Evolutionary conservation across 176 grass and related monocot genomes (phyloP), one percentile per base, ranked within the genome.

Genomic region (Saccharum officinarum): DNA sequence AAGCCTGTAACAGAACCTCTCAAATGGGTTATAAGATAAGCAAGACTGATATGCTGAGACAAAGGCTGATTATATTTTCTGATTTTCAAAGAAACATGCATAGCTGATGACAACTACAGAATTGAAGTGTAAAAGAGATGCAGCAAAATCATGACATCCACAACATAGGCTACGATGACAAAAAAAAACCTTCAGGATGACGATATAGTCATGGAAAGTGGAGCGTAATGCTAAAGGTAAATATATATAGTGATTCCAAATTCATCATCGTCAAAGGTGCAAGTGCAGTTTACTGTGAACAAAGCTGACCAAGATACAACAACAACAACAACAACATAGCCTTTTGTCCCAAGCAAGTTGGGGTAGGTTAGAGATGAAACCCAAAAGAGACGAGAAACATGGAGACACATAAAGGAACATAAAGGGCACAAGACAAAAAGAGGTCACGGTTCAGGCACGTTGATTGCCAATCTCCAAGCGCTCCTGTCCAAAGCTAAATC

Each of bases 1-100:
- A 79, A 65, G 26, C 3, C 36, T 44, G 40, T 36, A 80, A 73
- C n/a, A 78, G 47, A 71, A 77, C 34, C 64, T 70, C 15, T 45
- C 17, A 49, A 49, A 60, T 64, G 9, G 31, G 11, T 87, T 68
- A 87, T 36, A 77, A 65, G 33, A 71, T 64, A 79, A 71, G 23
- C 4, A 7, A 31, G 47, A 71, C 9, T 28, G 67, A 77, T 30
- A 73, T 64, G 23, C 7, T 39, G 52, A 62, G 9, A 34, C 2
- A 44, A 23, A 62, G 22, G 70, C 44, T 78, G 20, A 64, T 15
- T 30, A 69, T 3, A 60, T 69, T 75, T 78, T 66, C 42, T 77
- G 61, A 72, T 34, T 84, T 39, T 52, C 41, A 71, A 64, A 41
- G 34, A 73, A 38, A n/a, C 77, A 39, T 34, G 50, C 38, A 82